These are phyloP conservation scores for Echinochloa phyllopogon DNA, from an alignment of 176 grass and related monocot genomes.

Conservation along the genomic window DNA sequence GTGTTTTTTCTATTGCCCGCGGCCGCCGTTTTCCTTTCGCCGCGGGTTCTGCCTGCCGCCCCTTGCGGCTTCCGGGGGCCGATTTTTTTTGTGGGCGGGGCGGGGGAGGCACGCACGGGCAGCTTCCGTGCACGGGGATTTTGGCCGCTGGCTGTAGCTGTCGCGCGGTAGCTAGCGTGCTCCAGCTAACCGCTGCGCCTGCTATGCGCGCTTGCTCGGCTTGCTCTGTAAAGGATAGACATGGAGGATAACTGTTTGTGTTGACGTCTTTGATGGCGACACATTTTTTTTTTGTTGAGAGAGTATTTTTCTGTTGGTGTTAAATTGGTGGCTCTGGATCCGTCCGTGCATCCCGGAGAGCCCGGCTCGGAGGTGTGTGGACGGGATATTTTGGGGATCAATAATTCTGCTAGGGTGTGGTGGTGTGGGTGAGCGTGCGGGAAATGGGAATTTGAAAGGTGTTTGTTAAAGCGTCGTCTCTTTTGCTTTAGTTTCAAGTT, in stretches of 20 bases:
- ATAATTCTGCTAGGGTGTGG: too few relatives aligned
- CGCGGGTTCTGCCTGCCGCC: not conserved
- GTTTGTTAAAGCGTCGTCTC: too few relatives aligned
- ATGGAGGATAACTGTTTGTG: not conserved
- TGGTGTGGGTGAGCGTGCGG: too few relatives aligned
- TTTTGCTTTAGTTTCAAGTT: too few relatives aligned
- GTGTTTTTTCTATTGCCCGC: not conserved
- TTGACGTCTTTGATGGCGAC: not conserved
- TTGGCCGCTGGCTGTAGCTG: not conserved
- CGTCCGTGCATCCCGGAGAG: not conserved
- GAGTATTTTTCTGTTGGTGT: not conserved
- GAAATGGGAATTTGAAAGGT: too few relatives aligned
- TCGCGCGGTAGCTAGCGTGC: not conserved
- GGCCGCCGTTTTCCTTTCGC: not conserved
- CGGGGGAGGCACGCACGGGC: not conserved
- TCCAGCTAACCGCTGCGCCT: conserved; percentile 6
- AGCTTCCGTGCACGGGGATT: not conserved
- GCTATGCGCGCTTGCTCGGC: not conserved
- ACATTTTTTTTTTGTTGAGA: not conserved
- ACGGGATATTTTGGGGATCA: not conserved
- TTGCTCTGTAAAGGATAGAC: not conserved
- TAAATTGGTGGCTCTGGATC: not conserved
- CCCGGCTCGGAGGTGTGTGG: not conserved
- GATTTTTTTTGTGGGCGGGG: not conserved
- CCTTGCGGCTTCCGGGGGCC: not conserved